These are phyloP conservation scores for Rubia occidens DNA, from an alignment of 305 asterid genomes.

Conservation along the genomic window DNA sequence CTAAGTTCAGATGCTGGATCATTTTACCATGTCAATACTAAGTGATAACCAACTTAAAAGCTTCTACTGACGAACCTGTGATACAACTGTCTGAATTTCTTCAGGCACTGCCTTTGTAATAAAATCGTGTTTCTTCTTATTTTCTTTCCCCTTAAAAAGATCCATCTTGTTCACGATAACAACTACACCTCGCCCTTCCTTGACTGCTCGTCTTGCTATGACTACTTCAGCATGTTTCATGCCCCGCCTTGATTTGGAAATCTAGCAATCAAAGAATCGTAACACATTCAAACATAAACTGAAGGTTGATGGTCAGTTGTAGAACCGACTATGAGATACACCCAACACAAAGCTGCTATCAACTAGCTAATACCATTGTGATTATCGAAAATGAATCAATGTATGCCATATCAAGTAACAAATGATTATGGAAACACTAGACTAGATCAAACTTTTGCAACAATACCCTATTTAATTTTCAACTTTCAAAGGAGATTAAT, in stretches of 20 bases:
- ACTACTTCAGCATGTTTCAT: constrained; percentile 93
- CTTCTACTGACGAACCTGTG: constrained; percentile 41
- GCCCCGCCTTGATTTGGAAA: constrained; percentile 58
- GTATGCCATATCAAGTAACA: not conserved
- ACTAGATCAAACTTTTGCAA: not conserved
- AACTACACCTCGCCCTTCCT: constrained; percentile 88
- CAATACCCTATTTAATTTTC: not conserved
- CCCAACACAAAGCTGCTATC: not conserved
- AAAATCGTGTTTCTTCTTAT: constrained; percentile 39
- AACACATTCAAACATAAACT: not conserved
- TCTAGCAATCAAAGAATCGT: constrained; percentile 32
- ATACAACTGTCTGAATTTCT: constrained; percentile 86
- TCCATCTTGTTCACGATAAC: constrained; percentile 89
- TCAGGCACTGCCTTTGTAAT: constrained; percentile 63
- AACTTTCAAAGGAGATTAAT: not conserved
- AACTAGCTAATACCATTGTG: not conserved
- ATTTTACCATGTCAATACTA: not conserved
- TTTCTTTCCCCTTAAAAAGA: constrained; percentile 53
- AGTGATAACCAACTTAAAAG: not conserved
- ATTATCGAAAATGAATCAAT: not conserved
- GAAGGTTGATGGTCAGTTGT: not conserved
- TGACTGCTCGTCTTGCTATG: constrained; percentile 87
- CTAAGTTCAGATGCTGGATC: not conserved
- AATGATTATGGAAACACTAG: not conserved
- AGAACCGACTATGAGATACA: not conserved